Percentiles rank a stretch among this genome's conserved stretches.
phyloP scores from a whole-genome alignment of 352 stramenopile genomes.

The Pythium guiyangense region DNA sequence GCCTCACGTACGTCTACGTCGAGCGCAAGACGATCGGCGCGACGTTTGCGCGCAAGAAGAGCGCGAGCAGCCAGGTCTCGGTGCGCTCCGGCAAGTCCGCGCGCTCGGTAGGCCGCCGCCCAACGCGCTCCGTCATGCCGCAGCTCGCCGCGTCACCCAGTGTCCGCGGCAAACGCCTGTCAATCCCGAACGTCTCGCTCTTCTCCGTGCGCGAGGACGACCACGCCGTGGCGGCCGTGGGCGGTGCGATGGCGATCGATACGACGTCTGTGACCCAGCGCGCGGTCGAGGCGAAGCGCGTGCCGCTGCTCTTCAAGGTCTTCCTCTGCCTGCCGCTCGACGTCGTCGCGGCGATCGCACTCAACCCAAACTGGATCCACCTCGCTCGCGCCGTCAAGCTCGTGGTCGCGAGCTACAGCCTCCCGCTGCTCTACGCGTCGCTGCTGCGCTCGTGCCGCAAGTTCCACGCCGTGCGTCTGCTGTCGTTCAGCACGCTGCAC shows the following conservation, averaged over 20 bases:
- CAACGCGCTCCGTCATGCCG: not conserved
- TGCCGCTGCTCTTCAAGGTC: conserved; percentile 4
- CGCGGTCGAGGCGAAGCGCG: not conserved
- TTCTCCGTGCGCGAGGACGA: conserved; percentile 10
- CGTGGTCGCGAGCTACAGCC: conserved; percentile 1
- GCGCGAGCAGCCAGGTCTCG: not conserved
- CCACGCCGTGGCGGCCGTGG: not conserved
- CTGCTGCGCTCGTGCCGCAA: conserved; percentile 5
- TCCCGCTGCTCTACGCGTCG: conserved; percentile 7
- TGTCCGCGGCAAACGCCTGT: not conserved
- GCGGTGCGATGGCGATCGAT: conserved; percentile 1
- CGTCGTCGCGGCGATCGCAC: conserved; percentile 1
- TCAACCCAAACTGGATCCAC: conserved; percentile 19
- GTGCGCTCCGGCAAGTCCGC: not conserved
- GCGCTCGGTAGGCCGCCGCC: not conserved
- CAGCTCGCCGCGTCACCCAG: not conserved
- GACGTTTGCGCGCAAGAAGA: not conserved
- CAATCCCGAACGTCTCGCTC: conserved; percentile 4
- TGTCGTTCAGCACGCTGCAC: conserved; percentile 15
- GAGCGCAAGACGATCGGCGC: conserved; percentile 8
- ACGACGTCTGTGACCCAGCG: conserved; percentile 5
- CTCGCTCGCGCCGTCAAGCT: conserved; percentile 12
- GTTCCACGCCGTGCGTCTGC: conserved; percentile 10
- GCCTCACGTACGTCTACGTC: conserved; percentile 10
- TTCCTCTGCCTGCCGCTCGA: conserved; percentile 11